Conservation (phyloP, 768 basidiomycete species). For the Daedalea quercina region DNA sequence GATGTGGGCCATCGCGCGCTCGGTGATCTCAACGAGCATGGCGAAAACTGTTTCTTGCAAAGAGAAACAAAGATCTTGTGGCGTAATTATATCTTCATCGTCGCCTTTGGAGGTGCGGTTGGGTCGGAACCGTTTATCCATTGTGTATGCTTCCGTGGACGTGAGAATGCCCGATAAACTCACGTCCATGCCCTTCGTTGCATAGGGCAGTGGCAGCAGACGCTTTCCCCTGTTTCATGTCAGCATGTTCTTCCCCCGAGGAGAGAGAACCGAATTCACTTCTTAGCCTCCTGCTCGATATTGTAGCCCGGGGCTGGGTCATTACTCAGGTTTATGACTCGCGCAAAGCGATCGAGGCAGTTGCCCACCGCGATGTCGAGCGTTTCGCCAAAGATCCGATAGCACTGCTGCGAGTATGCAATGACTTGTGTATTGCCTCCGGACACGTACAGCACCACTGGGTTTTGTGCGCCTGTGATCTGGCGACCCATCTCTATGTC, state of each 20-base stretch:
- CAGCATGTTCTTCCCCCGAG: background rate
- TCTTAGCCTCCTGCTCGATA: constrained; percentile 93
- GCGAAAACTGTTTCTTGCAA: constrained; percentile 96
- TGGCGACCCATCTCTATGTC: constrained; percentile 99
- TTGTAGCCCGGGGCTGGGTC: constrained; percentile 96
- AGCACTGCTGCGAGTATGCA: constrained; percentile 95
- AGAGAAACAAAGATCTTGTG: constrained; percentile 95
- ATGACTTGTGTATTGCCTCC: constrained; percentile 99
- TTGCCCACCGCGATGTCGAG: constrained; percentile 99
- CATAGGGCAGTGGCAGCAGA: constrained; percentile 80
- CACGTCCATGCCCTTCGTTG: constrained; percentile 98
- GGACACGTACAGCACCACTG: constrained; percentile 95
- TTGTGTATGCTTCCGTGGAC: constrained; percentile 80
- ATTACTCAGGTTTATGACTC: constrained; percentile 90
- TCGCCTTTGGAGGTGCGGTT: constrained; percentile 32
- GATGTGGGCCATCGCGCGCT: constrained; percentile 98
- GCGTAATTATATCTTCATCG: constrained; percentile 72
- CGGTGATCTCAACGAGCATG: constrained; percentile 99
- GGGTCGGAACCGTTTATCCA: constrained; percentile 75
- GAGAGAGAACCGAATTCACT: constrained; percentile 35
- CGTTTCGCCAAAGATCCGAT: constrained; percentile 98
- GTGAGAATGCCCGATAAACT: constrained; percentile 93
- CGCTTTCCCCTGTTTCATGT: constrained; percentile 61
- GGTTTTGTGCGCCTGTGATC: constrained; percentile 91
- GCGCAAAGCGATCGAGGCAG: constrained; percentile 93